Conservation (phyloP, 1,139 yeast genomes). For the Saccharomyces pastorianus region DNA sequence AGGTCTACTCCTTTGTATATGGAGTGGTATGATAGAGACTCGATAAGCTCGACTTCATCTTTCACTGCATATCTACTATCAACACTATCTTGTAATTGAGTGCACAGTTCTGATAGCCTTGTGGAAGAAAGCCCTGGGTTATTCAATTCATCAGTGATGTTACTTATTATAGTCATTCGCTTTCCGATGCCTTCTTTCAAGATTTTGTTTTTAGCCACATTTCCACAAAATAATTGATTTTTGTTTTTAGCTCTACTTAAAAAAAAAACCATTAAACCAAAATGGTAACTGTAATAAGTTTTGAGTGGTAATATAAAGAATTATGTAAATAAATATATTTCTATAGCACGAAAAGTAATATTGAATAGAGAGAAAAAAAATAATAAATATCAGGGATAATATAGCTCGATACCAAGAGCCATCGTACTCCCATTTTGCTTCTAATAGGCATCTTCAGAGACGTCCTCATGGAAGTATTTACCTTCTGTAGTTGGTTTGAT, state of each 20-base stretch:
- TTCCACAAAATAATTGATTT: not conserved
- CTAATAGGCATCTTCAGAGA: slow-evolving; percentile 60
- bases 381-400: not conserved
- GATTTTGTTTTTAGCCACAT: not conserved
- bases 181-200: not conserved
- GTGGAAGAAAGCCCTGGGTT: not conserved
- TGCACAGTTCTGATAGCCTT: not conserved
- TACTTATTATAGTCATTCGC: not conserved
- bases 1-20: not conserved
- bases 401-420: no score
- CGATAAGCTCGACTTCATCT: not conserved
- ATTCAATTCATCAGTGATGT: not conserved
- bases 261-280: not conserved
- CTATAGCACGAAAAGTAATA: not conserved
- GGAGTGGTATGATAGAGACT: not conserved
- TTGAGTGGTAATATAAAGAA: not conserved
- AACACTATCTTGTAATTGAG: not conserved
- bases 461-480: slow-evolving; percentile 87
- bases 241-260: no score
- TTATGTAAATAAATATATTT: not conserved
- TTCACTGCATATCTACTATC: not conserved
- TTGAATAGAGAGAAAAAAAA: not conserved
- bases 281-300: not conserved
- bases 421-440: no score
- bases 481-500: slow-evolving; percentile 88